These are phyloP conservation scores for Clavispora phyllophila DNA, from an alignment of 805 yeast species.

Conservation along the genomic window DNA sequence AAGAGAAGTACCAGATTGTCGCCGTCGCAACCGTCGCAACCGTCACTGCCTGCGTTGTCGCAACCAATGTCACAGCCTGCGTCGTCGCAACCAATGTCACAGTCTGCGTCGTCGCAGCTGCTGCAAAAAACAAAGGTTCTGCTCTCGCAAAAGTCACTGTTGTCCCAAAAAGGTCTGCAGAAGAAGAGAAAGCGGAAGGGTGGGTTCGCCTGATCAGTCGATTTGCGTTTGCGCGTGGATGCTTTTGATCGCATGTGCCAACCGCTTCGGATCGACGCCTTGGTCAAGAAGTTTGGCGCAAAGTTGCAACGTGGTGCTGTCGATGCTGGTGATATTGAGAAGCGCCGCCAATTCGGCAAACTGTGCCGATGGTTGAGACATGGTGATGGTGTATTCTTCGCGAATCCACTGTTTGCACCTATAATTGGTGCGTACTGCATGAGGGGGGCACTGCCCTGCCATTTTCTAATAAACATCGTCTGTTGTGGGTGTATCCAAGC, in stretches of 20 bases:
- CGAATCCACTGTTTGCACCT: no score
- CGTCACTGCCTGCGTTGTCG: background rate
- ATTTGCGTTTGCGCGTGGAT: slow-evolving; percentile 23
- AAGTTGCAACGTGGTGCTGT: slow-evolving; percentile 25
- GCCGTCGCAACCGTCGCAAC: background rate
- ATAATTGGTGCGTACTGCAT: no score
- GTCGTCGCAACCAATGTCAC: background rate
- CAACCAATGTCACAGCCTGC: background rate
- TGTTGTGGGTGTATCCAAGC: no score
- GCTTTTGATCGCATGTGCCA: slow-evolving; percentile 22
- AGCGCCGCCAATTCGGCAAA: slow-evolving; percentile 21
- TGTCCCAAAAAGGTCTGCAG: slow-evolving; percentile 8
- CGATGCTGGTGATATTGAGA: slow-evolving; percentile 19
- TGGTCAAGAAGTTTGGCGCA: slow-evolving; percentile 31
- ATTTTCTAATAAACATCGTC: no score
- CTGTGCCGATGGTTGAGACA: background rate
- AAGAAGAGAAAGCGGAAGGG: slow-evolving; percentile 41
- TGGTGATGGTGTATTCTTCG: no score
- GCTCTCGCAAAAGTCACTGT: background rate
- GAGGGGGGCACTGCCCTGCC: no score
- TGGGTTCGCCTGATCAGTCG: slow-evolving; percentile 40
- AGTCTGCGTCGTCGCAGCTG: background rate
- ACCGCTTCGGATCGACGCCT: slow-evolving; percentile 27
- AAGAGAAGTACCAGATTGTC: no score
- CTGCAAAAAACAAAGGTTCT: background rate